Conservation (phyloP, 2,329 filamentous ascomycete species). For the Pseudogymnoascus sp. region DNA sequence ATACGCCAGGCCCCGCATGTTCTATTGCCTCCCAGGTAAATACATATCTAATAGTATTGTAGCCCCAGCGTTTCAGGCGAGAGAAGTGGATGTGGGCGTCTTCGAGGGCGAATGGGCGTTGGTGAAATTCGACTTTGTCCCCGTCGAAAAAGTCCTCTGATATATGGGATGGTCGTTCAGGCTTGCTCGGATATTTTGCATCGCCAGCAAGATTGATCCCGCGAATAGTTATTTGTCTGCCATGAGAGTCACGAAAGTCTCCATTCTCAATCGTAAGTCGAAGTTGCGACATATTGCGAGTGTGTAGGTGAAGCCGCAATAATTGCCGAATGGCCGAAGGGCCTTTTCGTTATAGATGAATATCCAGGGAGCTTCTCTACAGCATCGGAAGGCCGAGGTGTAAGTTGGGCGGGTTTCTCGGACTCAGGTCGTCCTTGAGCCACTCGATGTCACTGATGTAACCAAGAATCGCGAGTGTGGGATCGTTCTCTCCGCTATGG, state of each 20-base stretch:
- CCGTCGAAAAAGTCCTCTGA: constrained; percentile 79
- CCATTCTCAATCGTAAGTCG: constrained; percentile 77
- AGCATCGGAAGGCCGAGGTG: not conserved
- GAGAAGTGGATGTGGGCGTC: constrained; percentile 84
- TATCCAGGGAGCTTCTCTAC: not conserved
- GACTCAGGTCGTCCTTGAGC: not conserved
- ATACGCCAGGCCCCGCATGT: constrained; percentile 78
- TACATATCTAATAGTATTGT: constrained; percentile 92
- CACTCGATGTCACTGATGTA: not conserved
- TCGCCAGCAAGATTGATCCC: constrained; percentile 93
- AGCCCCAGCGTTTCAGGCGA: constrained; percentile 78
- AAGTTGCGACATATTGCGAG: constrained; percentile 56
- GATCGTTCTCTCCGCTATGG: not conserved
- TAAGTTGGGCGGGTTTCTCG: not conserved
- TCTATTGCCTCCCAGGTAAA: constrained; percentile 99
- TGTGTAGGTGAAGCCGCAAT: not conserved
- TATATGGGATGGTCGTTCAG: constrained; percentile 73
- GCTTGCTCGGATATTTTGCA: constrained; percentile 76
- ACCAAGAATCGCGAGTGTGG: not conserved
- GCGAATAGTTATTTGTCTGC: constrained; percentile 78
- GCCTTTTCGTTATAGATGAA: not conserved
- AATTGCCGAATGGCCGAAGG: not conserved
- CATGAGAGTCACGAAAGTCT: constrained; percentile 71
- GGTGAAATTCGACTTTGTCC: constrained; percentile 82
- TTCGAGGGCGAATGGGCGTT: constrained; percentile 71